Evolutionary conservation across 106 monocot genomes (phyloP), one percentile per base, ranked within the genome.

Genomic region (Dendrobium nobile): DNA sequence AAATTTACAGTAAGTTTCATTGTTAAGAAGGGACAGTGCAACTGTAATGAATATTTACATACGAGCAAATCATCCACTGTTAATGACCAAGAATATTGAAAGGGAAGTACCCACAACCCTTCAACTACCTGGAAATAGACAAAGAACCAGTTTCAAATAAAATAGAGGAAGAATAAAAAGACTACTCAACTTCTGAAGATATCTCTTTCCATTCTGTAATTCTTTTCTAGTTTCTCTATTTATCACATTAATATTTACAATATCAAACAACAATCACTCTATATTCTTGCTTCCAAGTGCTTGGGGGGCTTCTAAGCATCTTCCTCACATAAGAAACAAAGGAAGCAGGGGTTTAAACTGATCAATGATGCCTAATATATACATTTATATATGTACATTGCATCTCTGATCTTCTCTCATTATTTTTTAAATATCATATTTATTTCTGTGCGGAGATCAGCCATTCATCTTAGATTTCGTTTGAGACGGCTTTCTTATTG

Each of bases 61-160:
- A 28, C 7, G 37, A 70, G 4, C 33, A 2, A 70, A 70, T 70
- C 33, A 70, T 70, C 15, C 33, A 70, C 15, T 37, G 70, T 70
- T 3, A 70, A 4, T 70, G 13, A 33, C 33, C 20, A 20, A 20
- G 42, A 44, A 74, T 37, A 19, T 41, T 78, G 37, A 78, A 74
- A 73, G 70, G 31, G 74, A 75, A 75, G 61, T 37, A 3, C 8
- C 43, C 37, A 33, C 73, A 67, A 64, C 75, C 56, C 47, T 75
- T 13, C 84, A 84, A 79, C 79, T 48, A 80, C 75, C 43, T 59
- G 73, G 20, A 83, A 74, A 75, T 82, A 54, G 77, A 77, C 82
- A 78, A 18, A 70, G 40, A 67, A 82, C 67, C 82, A 45, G 65
- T 72, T 68, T 47, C 54, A 77, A 33, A 70, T 43, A 54, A 11